phyloP scores from a whole-genome alignment of 73 alveolate species.

The Effrenium voratum region DNA sequence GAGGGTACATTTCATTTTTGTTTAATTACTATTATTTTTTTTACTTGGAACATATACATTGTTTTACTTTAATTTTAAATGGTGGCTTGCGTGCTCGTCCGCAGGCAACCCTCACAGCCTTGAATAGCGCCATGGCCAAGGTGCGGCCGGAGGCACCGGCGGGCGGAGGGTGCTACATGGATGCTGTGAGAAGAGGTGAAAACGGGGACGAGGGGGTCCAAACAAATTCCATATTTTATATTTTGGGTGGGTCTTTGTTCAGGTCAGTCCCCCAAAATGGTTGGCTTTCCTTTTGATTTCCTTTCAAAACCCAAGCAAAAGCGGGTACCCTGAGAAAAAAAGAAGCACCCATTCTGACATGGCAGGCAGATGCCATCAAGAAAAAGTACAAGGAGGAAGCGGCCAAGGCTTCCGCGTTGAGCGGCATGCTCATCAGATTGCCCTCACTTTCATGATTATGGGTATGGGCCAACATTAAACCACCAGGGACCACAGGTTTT shows the following conservation, averaged over 20 bases:
- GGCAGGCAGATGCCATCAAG: slow-evolving; percentile 34
- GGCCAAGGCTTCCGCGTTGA: background rate
- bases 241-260: background rate
- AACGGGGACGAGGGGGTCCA: background rate
- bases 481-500: background rate
- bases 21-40: too few relatives aligned
- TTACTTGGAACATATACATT: too few relatives aligned
- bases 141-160: slow-evolving; percentile 57
- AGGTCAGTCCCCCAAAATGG: background rate
- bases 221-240: background rate
- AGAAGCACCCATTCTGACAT: too few relatives aligned
- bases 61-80: too few relatives aligned
- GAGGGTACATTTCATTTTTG: too few relatives aligned
- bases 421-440: background rate
- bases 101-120: slow-evolving; percentile 32
- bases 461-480: background rate
- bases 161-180: background rate
- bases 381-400: slow-evolving; percentile 47
- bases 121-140: slow-evolving; percentile 16
- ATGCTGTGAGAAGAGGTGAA: background rate
- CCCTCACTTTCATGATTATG: background rate
- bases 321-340: too few relatives aligned
- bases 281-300: too few relatives aligned
- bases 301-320: too few relatives aligned
- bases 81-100: background rate